These are phyloP conservation scores for Cetradonia linearis DNA, from an alignment of 495 filamentous ascomycete species.

Conservation along the genomic window DNA sequence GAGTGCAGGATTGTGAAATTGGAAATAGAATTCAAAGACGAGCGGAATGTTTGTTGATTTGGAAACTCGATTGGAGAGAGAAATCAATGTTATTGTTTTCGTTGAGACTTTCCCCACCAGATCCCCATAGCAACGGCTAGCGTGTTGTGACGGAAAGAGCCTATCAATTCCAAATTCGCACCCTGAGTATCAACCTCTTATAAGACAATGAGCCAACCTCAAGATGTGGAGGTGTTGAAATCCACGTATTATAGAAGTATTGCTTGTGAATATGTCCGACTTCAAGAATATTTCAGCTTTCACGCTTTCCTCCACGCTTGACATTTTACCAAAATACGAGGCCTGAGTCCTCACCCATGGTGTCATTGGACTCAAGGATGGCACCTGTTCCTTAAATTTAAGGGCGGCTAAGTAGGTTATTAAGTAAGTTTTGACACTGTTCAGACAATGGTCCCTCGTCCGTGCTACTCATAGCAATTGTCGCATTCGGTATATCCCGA, in stretches of 20 bases:
- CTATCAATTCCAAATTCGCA: background rate
- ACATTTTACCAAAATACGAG: background rate
- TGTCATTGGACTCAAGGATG: background rate
- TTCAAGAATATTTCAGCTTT: too few relatives aligned
- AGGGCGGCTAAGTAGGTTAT: background rate
- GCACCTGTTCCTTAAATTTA: background rate
- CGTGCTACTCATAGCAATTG: background rate
- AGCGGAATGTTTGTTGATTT: background rate
- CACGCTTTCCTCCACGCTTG: background rate
- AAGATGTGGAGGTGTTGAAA: background rate
- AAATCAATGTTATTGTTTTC: slow-evolving; percentile 5
- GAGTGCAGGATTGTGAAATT: background rate
- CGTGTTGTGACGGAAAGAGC: background rate
- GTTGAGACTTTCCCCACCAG: background rate
- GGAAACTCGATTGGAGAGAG: background rate
- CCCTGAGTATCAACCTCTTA: too few relatives aligned
- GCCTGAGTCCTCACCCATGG: background rate
- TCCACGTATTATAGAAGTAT: background rate
- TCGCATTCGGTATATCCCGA: background rate
- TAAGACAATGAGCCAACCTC: background rate
- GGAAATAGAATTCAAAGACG: background rate
- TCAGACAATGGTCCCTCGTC: background rate
- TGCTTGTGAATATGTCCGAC: too few relatives aligned
- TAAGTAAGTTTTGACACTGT: background rate
- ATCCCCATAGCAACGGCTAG: slow-evolving; percentile 9